These are phyloP conservation scores for Aspergillus tanneri DNA, from an alignment of 2,329 filamentous ascomycete genomes.

Conservation along the genomic window DNA sequence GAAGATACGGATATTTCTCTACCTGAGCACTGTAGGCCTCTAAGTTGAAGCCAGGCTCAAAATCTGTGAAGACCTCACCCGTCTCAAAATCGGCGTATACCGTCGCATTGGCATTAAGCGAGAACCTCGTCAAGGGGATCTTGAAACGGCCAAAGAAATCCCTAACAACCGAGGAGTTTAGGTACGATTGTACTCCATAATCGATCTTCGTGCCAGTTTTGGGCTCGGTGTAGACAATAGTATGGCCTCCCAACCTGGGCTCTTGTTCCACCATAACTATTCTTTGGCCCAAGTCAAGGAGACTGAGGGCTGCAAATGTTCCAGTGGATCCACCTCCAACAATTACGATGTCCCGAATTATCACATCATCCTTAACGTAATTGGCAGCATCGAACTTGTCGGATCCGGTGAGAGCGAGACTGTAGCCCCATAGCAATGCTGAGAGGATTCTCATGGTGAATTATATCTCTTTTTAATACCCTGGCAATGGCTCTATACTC, in stretches of 20 bases:
- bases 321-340: neutral
- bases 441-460: neutral
- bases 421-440: neutral
- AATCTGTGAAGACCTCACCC: neutral
- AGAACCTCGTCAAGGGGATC: neutral
- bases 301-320: slow-evolving; percentile 9
- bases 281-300: neutral
- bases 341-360: neutral
- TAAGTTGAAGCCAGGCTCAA: too few relatives aligned
- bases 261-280: neutral
- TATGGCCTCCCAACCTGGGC: neutral
- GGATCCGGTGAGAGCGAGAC: neutral
- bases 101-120: neutral
- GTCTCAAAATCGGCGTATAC: neutral
- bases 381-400: neutral
- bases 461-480: too few relatives aligned
- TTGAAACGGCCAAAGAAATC: neutral
- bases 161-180: neutral
- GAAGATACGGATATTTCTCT: neutral
- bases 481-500: too few relatives aligned
- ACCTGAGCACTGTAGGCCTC: neutral
- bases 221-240: neutral
- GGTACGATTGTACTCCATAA: neutral
- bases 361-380: neutral
- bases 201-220: neutral